Evolutionary conservation across 2,329 filamentous ascomycete species (phyloP).

Genomic region (Chaetomium olivaceum): DNA sequence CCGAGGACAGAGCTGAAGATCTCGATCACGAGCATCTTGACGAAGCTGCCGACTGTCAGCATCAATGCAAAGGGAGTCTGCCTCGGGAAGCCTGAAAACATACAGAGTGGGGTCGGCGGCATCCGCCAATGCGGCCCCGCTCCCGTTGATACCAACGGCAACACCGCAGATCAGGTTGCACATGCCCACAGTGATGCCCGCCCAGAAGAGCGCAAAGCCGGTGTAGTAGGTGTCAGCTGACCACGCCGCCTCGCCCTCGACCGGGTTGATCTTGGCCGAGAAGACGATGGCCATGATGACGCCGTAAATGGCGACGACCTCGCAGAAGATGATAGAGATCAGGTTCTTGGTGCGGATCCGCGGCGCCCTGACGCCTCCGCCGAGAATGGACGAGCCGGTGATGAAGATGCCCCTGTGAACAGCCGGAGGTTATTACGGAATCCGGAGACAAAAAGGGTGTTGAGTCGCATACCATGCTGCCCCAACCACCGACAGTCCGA

Average conservation of each 20-base stretch:
- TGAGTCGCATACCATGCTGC: conserved; percentile 77
- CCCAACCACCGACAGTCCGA: conserved; percentile 92
- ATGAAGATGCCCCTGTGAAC: conserved; percentile 90
- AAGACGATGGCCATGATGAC: conserved; percentile 99
- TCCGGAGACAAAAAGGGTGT: not conserved
- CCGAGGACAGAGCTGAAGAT: conserved; percentile 98
- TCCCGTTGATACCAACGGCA: conserved; percentile 96
- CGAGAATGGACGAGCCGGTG: conserved; percentile 94
- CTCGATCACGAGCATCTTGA: conserved; percentile 98
- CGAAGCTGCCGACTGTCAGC: conserved; percentile 65
- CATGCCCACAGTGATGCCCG: conserved; percentile 87
- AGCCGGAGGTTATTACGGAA: conserved; percentile 12
- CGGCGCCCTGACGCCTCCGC: conserved; percentile 92
- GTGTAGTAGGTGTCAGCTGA: conserved; percentile 86
- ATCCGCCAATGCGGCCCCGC: conserved; percentile 92
- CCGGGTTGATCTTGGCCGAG: conserved; percentile 76
- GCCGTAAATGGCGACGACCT: conserved; percentile 99
- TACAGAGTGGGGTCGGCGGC: conserved; percentile 88
- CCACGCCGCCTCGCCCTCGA: conserved; percentile 65
- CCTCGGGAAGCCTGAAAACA: conserved; percentile 40
- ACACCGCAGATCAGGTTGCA: conserved; percentile 97
- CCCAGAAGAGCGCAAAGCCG: conserved; percentile 94
- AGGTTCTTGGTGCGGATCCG: conserved; percentile 99
- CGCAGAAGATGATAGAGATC: conserved; percentile 99
- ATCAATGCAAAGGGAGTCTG: not conserved